Evolutionary conservation across 1,284 basidiomycete species (phyloP).

Genomic region (Fomes fomentarius): DNA sequence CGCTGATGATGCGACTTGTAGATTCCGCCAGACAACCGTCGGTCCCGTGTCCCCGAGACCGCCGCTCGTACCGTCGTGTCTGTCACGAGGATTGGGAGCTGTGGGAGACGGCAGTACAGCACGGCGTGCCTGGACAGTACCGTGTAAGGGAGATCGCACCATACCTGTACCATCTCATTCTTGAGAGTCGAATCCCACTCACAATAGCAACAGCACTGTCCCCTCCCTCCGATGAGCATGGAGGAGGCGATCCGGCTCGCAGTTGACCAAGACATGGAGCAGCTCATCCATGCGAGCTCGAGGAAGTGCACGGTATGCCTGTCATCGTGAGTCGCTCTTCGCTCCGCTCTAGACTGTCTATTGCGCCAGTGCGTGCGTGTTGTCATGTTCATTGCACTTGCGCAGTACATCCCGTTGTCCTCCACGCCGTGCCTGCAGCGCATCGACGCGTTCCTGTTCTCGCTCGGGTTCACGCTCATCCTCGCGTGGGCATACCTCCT

Average conservation of each 20-base stretch:
- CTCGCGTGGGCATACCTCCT: constrained; percentile 64
- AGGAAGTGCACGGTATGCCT: constrained; percentile 75
- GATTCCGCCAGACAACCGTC: too few relatives aligned
- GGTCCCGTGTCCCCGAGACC: too few relatives aligned
- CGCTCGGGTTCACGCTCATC: constrained; percentile 66
- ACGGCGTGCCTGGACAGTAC: too few relatives aligned
- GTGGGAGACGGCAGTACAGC: too few relatives aligned
- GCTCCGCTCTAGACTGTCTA: background rate
- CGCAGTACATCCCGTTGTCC: constrained; percentile 71
- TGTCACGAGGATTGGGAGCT: too few relatives aligned
- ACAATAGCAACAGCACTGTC: too few relatives aligned
- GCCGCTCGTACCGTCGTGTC: too few relatives aligned
- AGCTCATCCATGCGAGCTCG: constrained; percentile 68
- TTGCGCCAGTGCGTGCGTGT: too few relatives aligned
- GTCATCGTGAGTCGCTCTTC: constrained; percentile 57
- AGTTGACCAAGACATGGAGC: constrained; percentile 65
- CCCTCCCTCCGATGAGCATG: constrained; percentile 21
- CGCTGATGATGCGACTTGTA: too few relatives aligned
- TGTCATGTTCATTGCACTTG: background rate
- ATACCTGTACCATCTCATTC: too few relatives aligned
- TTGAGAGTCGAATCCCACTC: too few relatives aligned
- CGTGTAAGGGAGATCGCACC: too few relatives aligned
- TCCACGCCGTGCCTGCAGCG: constrained; percentile 76
- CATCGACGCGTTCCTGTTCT: constrained; percentile 68
- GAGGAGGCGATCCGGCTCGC: constrained; percentile 37